Percentiles rank a stretch among this genome's conserved stretches.
Evolutionary conservation across 805 yeast species (phyloP).

Genomic region (Metschnikowia matae): DNA sequence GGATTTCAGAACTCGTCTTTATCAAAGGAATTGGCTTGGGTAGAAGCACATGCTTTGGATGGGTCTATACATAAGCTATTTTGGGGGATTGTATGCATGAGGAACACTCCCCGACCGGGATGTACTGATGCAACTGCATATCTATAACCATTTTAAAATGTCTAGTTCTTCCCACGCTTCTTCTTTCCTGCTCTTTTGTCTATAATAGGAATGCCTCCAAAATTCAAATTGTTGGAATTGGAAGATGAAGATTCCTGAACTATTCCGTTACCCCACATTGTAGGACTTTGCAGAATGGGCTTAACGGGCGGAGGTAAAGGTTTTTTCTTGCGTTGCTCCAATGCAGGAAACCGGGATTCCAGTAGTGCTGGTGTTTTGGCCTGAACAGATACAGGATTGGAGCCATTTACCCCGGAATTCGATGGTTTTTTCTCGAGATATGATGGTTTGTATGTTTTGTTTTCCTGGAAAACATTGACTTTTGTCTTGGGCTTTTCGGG

Average conservation of each 20-base stretch:
- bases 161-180: conserved; percentile 1
- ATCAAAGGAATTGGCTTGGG: no score
- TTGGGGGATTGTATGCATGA: no score
- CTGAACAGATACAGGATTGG: conserved; percentile 12
- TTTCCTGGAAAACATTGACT: conserved; percentile 18
- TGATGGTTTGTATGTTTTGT: conserved; percentile 24
- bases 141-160: not conserved
- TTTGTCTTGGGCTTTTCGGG: conserved; percentile 11
- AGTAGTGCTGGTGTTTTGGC: conserved; percentile 21
- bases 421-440: conserved; percentile 32
- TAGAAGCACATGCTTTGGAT: no score
- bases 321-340: conserved; percentile 37
- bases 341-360: conserved; percentile 46
- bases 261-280: conserved; percentile 17
- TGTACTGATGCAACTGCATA: no score
- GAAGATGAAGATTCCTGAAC: conserved; percentile 4
- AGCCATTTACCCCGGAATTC: conserved; percentile 24
- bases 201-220: conserved; percentile 18
- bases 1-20: no score
- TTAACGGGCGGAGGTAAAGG: conserved; percentile 55
- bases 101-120: no score
- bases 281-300: conserved; percentile 28
- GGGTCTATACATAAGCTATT: no score
- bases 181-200: conserved; percentile 18
- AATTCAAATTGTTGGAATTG: conserved; percentile 7